Evolutionary conservation across 768 basidiomycete species (phyloP).

Genomic region (Tricholoma matsutake): DNA sequence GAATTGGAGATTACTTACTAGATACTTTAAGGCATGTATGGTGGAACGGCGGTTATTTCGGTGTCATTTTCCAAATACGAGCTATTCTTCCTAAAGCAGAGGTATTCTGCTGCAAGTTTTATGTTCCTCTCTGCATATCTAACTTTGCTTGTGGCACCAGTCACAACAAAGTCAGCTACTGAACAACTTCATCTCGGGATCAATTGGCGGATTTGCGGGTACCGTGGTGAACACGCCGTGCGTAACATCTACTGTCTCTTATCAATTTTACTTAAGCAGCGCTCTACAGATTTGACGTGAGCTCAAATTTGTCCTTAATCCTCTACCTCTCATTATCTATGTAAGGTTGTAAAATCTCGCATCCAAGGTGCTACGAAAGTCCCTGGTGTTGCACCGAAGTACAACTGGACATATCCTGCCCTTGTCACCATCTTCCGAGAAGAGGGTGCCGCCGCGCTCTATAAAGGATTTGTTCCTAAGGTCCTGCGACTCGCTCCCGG

Average conservation of each 20-base stretch:
- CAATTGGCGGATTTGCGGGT: constrained; percentile 86
- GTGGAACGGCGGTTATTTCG: constrained; percentile 98
- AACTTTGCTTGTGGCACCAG: constrained; percentile 29
- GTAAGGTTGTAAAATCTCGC: constrained; percentile 70
- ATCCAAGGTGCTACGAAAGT: constrained; percentile 73
- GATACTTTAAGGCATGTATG: constrained; percentile 58
- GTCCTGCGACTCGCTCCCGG: constrained; percentile 94
- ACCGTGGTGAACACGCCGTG: constrained; percentile 92
- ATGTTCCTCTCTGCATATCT: neutral
- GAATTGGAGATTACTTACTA: neutral
- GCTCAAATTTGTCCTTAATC: neutral
- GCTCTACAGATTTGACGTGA: constrained; percentile 44
- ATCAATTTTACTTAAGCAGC: neutral
- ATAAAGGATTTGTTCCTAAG: constrained; percentile 96
- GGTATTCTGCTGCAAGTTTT: constrained; percentile 38
- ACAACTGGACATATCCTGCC: constrained; percentile 95
- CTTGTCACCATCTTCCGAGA: constrained; percentile 78
- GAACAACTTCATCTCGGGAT: constrained; percentile 92
- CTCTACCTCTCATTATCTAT: neutral
- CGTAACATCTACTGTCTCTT: constrained; percentile 19
- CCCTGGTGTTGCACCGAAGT: constrained; percentile 77
- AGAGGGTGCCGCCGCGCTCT: constrained; percentile 82
- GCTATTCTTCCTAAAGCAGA: constrained; percentile 79
- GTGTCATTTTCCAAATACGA: constrained; percentile 84
- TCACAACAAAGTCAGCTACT: constrained; percentile 64